These are phyloP conservation scores for Fistulifera solaris DNA, from an alignment of 108 stramenopile genomes.

Conservation along the genomic window DNA sequence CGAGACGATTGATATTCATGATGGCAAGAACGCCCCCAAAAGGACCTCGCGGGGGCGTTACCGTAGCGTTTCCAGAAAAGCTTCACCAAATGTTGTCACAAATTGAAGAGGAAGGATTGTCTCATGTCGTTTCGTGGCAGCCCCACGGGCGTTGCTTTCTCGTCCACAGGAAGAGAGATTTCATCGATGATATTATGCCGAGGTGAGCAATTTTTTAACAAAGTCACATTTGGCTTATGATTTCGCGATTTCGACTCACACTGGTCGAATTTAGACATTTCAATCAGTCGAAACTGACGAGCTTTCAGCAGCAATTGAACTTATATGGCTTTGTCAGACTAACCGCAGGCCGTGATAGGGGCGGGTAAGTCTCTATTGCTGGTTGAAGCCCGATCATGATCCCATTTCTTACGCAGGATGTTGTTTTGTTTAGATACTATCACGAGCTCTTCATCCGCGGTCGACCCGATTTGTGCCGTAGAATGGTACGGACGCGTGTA, in stretches of 20 bases:
- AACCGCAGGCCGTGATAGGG: constrained; percentile 24
- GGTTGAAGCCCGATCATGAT: no score
- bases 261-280: constrained; percentile 8
- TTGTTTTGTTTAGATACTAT: constrained; percentile 31
- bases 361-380: constrained; percentile 5
- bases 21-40: constrained; percentile 19
- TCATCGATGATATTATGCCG: constrained; percentile 34
- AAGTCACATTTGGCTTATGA: no score
- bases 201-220: background rate
- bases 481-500: constrained; percentile 31
- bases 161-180: constrained; percentile 77
- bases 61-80: constrained; percentile 32
- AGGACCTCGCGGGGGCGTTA: constrained; percentile 9
- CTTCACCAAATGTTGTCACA: constrained; percentile 65
- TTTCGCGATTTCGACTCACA: background rate
- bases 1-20: constrained; percentile 39
- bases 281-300: constrained; percentile 15
- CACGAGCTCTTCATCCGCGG: constrained; percentile 61
- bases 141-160: constrained; percentile 84
- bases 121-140: constrained; percentile 75
- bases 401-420: background rate
- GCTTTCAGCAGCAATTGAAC: constrained; percentile 31
- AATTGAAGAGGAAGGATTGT: constrained; percentile 44
- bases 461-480: constrained; percentile 26
- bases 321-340: constrained; percentile 43